Conservation (phyloP, 163 green algal genomes). For the Volvox carteri region DNA sequence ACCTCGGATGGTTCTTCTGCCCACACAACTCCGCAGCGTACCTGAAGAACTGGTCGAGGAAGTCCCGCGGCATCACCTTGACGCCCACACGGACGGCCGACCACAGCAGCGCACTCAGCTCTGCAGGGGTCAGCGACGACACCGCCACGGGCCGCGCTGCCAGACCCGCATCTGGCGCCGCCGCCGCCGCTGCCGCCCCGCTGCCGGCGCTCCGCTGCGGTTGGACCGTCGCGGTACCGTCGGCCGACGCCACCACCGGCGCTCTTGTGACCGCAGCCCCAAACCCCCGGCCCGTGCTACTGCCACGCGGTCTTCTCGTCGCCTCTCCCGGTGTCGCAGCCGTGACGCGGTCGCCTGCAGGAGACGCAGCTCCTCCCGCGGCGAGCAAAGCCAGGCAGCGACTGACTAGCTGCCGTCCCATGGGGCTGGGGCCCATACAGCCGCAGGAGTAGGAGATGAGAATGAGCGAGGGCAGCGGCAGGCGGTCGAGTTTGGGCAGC, state of each 20-base stretch:
- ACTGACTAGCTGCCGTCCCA: not conserved
- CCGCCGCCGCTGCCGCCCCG: not conserved
- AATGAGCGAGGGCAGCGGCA: slow-evolving; percentile 39
- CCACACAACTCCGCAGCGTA: too few species aligned
- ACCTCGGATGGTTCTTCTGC: too few species aligned
- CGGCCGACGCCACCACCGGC: not conserved
- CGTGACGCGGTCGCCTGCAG: not conserved
- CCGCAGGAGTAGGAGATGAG: slow-evolving; percentile 38
- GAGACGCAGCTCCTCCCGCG: not conserved
- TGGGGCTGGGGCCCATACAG: slow-evolving; percentile 22
- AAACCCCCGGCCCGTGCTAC: not conserved
- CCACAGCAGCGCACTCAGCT: slow-evolving; percentile 52
- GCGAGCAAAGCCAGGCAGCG: slow-evolving; percentile 38
- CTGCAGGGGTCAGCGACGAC: not conserved
- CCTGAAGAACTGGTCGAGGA: slow-evolving; percentile 39
- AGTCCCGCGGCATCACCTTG: slow-evolving; percentile 1
- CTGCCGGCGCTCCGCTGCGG: not conserved
- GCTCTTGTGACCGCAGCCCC: not conserved
- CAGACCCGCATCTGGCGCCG: not conserved
- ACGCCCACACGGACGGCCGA: slow-evolving; percentile 36
- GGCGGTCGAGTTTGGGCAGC: slow-evolving; percentile 34
- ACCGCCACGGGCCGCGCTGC: not conserved
- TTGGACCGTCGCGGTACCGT: too few species aligned
- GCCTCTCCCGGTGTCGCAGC: not conserved
- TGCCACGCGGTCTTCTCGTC: not conserved